Conservation (phyloP, 345 rosid species). For the Firmiana major region DNA sequence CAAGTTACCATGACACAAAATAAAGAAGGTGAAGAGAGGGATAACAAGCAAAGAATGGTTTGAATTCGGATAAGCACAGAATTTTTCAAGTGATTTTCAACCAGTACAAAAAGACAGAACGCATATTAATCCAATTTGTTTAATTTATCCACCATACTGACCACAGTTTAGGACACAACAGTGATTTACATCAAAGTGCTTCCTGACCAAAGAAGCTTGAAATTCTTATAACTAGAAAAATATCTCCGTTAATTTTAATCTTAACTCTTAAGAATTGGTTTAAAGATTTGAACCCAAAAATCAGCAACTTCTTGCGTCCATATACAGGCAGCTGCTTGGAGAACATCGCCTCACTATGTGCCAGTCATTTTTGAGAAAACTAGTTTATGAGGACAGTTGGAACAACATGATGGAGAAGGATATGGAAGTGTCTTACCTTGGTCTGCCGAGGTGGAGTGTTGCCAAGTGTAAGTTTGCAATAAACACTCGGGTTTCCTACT, state of each 20-base stretch:
- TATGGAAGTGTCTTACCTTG: slow-evolving; percentile 39
- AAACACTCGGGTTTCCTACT: slow-evolving; percentile 96
- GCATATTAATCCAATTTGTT: neutral
- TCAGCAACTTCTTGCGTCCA: neutral
- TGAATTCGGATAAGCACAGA: neutral
- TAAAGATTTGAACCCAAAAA: neutral
- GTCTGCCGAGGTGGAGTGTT: slow-evolving; percentile 87
- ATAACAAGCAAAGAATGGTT: neutral
- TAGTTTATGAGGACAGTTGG: neutral
- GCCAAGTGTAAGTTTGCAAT: slow-evolving; percentile 87
- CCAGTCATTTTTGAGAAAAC: neutral
- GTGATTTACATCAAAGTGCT: neutral
- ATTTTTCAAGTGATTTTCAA: neutral
- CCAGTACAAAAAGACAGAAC: neutral
- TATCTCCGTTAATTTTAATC: neutral
- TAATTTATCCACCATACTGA: neutral
- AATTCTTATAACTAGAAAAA: neutral
- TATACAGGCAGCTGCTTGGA: neutral
- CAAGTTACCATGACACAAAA: neutral
- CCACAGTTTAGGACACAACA: neutral
- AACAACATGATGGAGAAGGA: neutral
- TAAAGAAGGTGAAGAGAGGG: neutral
- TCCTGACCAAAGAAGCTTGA: neutral
- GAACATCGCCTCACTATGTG: neutral
- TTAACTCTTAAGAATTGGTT: neutral